A percentile compares a stretch with the other conserved stretches of the same genome.
phyloP scores from a whole-genome alignment of 306 rosid genomes.

The Corylus avellana region DNA sequence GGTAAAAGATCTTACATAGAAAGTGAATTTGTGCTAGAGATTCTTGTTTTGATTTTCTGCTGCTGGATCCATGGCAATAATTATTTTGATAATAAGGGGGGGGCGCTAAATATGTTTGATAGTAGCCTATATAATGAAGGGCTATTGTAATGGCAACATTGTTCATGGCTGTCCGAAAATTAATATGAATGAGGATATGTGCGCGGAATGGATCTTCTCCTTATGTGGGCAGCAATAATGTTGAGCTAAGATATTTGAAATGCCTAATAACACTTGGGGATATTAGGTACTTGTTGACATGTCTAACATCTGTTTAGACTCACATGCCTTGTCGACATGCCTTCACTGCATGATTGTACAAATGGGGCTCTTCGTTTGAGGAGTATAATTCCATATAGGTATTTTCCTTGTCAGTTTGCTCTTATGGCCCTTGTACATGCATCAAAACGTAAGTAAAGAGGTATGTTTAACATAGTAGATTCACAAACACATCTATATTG shows the following conservation, averaged over 20 bases:
- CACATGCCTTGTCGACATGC: not conserved
- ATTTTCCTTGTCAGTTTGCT: not conserved
- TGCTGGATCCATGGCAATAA: not conserved
- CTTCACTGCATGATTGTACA: not conserved
- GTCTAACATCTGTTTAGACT: not conserved
- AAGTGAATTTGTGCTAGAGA: not conserved
- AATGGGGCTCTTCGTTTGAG: not conserved
- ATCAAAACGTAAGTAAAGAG: not conserved
- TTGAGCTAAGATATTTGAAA: not conserved
- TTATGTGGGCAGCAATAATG: not conserved
- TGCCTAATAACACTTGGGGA: not conserved
- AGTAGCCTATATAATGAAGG: not conserved
- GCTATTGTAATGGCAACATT: not conserved
- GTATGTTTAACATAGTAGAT: not conserved
- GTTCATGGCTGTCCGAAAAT: not conserved
- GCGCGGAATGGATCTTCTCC: not conserved
- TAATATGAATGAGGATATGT: not conserved
- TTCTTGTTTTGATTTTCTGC: conserved; percentile 1
- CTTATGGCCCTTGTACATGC: not conserved
- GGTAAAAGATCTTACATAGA: conserved; percentile 36
- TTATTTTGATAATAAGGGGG: not conserved
- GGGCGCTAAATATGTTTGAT: not conserved
- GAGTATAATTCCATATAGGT: not conserved
- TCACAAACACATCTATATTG: not conserved
- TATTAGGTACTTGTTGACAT: not conserved